Evolutionary conservation across 2,329 filamentous ascomycete species (phyloP).

Genomic region (Xylariaceae sp.): DNA sequence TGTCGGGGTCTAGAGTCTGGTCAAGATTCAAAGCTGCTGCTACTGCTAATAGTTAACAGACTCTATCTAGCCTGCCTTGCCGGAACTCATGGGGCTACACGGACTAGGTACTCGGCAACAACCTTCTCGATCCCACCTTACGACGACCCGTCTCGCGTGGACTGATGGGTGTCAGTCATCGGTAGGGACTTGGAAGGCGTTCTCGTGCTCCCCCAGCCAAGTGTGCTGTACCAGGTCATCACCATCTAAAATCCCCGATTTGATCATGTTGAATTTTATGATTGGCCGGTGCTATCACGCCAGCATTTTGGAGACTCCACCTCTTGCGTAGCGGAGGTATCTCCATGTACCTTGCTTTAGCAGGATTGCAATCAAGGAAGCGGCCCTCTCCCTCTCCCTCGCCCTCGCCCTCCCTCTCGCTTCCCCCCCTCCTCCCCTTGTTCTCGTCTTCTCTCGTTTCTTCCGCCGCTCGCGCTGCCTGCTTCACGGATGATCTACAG

Average conservation of each 20-base stretch:
- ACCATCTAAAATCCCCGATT: constrained; percentile 15
- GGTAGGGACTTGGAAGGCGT: neutral
- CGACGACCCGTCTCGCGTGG: constrained; percentile 3
- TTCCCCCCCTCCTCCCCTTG: constrained; percentile 13
- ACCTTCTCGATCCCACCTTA: constrained; percentile 2
- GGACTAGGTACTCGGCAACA: neutral
- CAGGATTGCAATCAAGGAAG: constrained; percentile 20
- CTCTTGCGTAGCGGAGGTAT: constrained; percentile 17
- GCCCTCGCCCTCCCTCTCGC: constrained; percentile 16
- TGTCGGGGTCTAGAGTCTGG: too few species aligned
- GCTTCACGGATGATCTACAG: constrained; percentile 21
- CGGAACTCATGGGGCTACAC: neutral
- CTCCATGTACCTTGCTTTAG: neutral
- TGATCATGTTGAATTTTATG: constrained; percentile 35
- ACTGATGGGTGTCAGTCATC: neutral
- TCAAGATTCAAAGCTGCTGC: too few species aligned
- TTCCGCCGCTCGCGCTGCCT: constrained; percentile 24
- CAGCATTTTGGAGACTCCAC: constrained; percentile 18
- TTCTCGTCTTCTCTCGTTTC: constrained; percentile 29
- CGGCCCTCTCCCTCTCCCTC: constrained; percentile 6
- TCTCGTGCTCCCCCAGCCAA: constrained; percentile 10
- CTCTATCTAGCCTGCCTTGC: neutral
- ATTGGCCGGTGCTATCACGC: constrained; percentile 33
- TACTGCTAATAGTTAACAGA: too few species aligned
- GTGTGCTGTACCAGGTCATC: constrained; percentile 11